phyloP scores from a whole-genome alignment of 495 filamentous ascomycete species.

The Neurospora africana region DNA sequence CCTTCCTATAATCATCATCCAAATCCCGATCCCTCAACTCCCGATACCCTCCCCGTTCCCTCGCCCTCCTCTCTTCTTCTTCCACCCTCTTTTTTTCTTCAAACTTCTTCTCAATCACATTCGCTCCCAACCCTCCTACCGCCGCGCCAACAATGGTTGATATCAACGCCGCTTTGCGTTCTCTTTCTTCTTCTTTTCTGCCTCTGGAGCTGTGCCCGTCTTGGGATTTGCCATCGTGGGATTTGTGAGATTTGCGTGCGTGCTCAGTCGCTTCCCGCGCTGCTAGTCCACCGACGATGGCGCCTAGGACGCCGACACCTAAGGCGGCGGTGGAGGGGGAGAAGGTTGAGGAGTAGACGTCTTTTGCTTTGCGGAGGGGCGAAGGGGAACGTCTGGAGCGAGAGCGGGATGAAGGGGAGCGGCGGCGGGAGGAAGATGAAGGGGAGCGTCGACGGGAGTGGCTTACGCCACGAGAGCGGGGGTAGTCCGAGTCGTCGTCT shows the following conservation, averaged over 20 bases:
- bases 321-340: constrained; percentile 29
- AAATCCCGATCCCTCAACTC: background rate
- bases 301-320: constrained; percentile 33
- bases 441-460: background rate
- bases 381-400: background rate
- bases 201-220: constrained; percentile 1
- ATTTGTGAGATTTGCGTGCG: background rate
- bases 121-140: constrained; percentile 36
- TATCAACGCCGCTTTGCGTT: constrained; percentile 15
- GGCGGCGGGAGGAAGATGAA: background rate
- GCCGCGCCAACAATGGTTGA: constrained; percentile 35
- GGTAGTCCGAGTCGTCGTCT: background rate
- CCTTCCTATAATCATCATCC: background rate
- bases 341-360: constrained; percentile 11
- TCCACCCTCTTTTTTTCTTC: constrained; percentile 21
- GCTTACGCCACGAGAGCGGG: background rate
- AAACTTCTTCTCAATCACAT: constrained; percentile 34
- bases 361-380: background rate
- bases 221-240: background rate
- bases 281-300: constrained; percentile 34
- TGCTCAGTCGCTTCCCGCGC: constrained; percentile 28
- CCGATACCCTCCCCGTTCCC: constrained; percentile 17
- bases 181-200: constrained; percentile 2
- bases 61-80: constrained; percentile 15
- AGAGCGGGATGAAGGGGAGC: background rate